Percentiles rank a stretch among this genome's conserved stretches.
phyloP scores from a whole-genome alignment of 2,329 filamentous ascomycete genomes.

The Pseudogymnoascus sp. region DNA sequence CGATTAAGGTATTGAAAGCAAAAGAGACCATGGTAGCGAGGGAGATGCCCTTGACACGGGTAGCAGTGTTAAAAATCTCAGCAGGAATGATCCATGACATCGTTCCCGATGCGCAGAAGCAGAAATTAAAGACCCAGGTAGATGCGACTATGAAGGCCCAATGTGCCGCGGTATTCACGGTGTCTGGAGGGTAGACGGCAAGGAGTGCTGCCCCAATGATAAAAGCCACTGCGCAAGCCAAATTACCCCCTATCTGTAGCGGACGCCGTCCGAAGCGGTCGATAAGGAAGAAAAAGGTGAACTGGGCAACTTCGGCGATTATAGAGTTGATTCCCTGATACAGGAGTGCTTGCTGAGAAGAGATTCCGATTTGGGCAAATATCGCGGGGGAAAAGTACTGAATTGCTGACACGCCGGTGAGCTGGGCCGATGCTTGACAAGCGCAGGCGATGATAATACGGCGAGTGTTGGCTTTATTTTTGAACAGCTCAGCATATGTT shows the following conservation, averaged over 20 bases:
- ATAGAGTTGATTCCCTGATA: constrained; percentile 71
- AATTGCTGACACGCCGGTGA: constrained; percentile 69
- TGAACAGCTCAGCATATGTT: constrained; percentile 64
- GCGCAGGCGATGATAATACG: constrained; percentile 63
- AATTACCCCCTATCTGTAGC: constrained; percentile 62
- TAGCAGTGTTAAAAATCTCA: constrained; percentile 55
- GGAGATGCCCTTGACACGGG: constrained; percentile 51
- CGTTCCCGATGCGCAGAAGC: constrained; percentile 31
- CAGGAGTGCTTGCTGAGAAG: constrained; percentile 55
- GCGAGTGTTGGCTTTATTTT: constrained; percentile 57
- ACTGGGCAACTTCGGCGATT: constrained; percentile 62
- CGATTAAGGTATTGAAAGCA: constrained; percentile 60
- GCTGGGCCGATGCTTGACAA: constrained; percentile 64
- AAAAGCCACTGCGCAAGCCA: constrained; percentile 34
- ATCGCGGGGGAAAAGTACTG: constrained; percentile 67
- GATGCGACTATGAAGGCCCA: constrained; percentile 52
- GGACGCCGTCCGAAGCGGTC: constrained; percentile 63
- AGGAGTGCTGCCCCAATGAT: constrained; percentile 40
- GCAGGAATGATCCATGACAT: constrained; percentile 43
- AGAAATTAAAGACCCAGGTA: constrained; percentile 57
- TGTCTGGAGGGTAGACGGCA: constrained; percentile 42
- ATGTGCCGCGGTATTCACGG: constrained; percentile 37
- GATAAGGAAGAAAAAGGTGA: constrained; percentile 59
- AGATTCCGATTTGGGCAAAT: constrained; percentile 63
- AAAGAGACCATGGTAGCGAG: constrained; percentile 52